Conservation (phyloP, 208 protist genomes). For the Trypanosomatidae sp. region DNA sequence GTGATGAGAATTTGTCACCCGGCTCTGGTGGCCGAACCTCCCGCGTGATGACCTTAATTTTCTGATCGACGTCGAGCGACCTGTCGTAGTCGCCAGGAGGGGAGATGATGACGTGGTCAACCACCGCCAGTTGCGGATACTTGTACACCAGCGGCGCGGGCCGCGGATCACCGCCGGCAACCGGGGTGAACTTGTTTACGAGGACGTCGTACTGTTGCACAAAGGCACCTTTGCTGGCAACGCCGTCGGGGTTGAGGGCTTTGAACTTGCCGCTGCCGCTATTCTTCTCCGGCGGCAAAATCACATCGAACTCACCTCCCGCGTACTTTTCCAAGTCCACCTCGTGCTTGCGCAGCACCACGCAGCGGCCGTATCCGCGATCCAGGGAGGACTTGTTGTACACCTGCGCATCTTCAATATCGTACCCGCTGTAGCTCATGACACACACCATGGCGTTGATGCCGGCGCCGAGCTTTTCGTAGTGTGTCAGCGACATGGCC, state of each 20-base stretch:
- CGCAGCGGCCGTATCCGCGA: constrained; percentile 97
- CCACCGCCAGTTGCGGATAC: constrained; percentile 87
- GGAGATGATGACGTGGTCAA: constrained; percentile 95
- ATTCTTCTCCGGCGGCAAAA: constrained; percentile 74
- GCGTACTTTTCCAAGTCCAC: constrained; percentile 67
- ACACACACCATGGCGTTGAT: constrained; percentile 99
- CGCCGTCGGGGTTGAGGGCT: constrained; percentile 95
- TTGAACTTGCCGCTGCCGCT: constrained; percentile 42
- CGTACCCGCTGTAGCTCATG: constrained; percentile 99
- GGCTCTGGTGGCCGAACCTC: constrained; percentile 94
- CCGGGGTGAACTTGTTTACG: constrained; percentile 95
- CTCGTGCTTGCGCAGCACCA: constrained; percentile 92
- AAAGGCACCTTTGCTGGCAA: constrained; percentile 88
- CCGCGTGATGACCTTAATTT: constrained; percentile 96
- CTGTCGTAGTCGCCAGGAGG: constrained; percentile 84
- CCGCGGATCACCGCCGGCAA: constrained; percentile 44
- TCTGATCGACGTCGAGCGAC: constrained; percentile 86
- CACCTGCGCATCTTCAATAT: constrained; percentile 99
- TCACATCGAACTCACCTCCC: constrained; percentile 67
- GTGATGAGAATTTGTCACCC: constrained; percentile 99
- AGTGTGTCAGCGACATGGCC: constrained; percentile 96
- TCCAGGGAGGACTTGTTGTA: constrained; percentile 97
- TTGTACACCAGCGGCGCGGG: constrained; percentile 91
- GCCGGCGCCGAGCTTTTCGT: constrained; percentile 98
- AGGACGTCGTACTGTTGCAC: constrained; percentile 92